Base-by-base conservation (phyloP, 257 asterid species). In the Cordia subcordata region DNA sequence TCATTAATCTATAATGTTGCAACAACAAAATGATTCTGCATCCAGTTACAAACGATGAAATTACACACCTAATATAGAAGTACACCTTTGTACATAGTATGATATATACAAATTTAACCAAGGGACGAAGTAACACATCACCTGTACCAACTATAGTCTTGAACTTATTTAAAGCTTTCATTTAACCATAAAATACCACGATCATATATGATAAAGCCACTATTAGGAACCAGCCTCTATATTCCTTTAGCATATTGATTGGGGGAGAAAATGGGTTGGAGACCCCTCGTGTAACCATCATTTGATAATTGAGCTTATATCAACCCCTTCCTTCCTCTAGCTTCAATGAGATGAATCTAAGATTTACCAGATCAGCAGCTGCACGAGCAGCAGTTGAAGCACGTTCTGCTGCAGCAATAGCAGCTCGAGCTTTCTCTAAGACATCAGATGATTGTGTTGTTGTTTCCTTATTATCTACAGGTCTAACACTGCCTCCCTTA, bases 341-440 rank as follows among this genome's bases (percentile, higher is more conserved):
- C 66, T 83, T 75, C 57, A 53, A 40, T 2, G 76, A 39, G 53
- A 71, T 61, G 21, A 69, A 67, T 56, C 76, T 74, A 44, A 62
- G 53, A 62, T 88, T 84, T 37, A 80, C 94, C 68, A 92, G 62
- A 70, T 78, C 81, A 61, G 91, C 86, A 50, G 99, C 99, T 49
- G 90, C 84, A 38, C 90, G 95, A 10, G 99, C 99, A 73, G 96
- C 81, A 68, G 94, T 80, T 11, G 99, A 81, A 62, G 99, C 97
- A n/a, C 82, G 97, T 13, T 92, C 89, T 32, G 97, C 99, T 19
- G 97, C 91, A 59, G 84, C 81, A 67, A 92, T 83, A 47, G 99
- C 96, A 70, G 74, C 64, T 8, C 84, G 88, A 62, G 97, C 99
- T 74, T 63, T 78, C 76, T 78, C 81, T 71, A 89, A 27, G 15